A percentile compares a stretch with the other conserved stretches of the same genome.
These are phyloP conservation scores for Nakaseomyces glabratus DNA, from an alignment of 1,139 yeast genomes.

Conservation along the genomic window DNA sequence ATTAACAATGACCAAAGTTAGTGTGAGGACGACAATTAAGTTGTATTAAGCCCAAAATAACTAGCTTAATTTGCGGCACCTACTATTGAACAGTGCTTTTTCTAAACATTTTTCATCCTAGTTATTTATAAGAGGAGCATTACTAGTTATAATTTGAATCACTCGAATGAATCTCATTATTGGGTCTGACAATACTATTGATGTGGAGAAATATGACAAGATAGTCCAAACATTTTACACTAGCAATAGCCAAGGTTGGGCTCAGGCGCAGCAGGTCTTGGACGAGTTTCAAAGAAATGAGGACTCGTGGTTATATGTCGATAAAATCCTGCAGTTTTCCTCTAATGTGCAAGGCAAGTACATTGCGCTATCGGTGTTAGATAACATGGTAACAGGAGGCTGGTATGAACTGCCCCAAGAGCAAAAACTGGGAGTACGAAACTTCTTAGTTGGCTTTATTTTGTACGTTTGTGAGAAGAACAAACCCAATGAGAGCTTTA, in stretches of 20 bases:
- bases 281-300: slow-evolving; percentile 87
- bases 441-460: slow-evolving; percentile 87
- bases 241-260: slow-evolving; percentile 73
- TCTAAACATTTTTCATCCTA: too few relatives aligned
- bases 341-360: slow-evolving; percentile 77
- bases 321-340: slow-evolving; percentile 71
- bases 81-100: too few relatives aligned
- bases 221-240: slow-evolving; percentile 77
- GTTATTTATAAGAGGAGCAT: too few relatives aligned
- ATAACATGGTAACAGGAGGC: slow-evolving; percentile 74
- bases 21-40: too few relatives aligned
- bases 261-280: slow-evolving; percentile 68
- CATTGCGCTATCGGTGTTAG: slow-evolving; percentile 81
- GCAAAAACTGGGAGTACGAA: slow-evolving; percentile 79
- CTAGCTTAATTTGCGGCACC: too few relatives aligned
- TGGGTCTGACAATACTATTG: slow-evolving; percentile 35
- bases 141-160: too few relatives aligned
- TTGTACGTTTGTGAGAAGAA: slow-evolving; percentile 76
- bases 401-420: slow-evolving; percentile 88
- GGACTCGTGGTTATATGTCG: slow-evolving; percentile 90
- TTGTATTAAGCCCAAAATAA: too few relatives aligned
- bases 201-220: slow-evolving; percentile 66
- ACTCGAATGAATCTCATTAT: too few relatives aligned
- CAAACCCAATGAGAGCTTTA: slow-evolving; percentile 61
- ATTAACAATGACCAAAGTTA: too few relatives aligned